phyloP scores from a whole-genome alignment of 2,329 filamentous ascomycete species.

The Colletotrichum costaricense region DNA sequence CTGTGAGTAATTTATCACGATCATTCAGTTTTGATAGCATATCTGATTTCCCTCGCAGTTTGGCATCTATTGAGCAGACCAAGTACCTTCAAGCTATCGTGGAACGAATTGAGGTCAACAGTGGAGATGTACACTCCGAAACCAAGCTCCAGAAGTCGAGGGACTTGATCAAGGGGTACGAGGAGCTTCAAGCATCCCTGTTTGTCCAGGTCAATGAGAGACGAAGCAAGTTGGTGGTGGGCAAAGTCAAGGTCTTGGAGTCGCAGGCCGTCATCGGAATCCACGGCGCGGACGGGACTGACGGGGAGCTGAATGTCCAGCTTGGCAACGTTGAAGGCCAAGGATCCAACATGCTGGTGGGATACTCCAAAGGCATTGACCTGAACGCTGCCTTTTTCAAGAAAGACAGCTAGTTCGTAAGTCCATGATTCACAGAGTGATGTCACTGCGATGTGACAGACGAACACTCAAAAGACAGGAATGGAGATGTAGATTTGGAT shows the following conservation, averaged over 20 bases:
- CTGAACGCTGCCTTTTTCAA: not conserved
- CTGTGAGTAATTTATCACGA: too few species aligned
- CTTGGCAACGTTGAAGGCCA: not conserved
- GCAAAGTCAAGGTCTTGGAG: not conserved
- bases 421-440: not conserved
- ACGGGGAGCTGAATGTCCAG: not conserved
- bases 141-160: not conserved
- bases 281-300: not conserved
- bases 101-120: not conserved
- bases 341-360: not conserved
- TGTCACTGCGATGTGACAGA: not conserved
- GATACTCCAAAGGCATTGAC: not conserved
- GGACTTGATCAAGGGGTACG: not conserved
- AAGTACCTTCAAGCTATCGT: not conserved
- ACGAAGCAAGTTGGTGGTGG: not conserved
- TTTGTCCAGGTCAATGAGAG: not conserved
- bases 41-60: not conserved
- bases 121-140: not conserved
- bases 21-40: too few species aligned
- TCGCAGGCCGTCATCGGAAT: not conserved
- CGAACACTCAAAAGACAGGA: not conserved
- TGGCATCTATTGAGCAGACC: not conserved
- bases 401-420: not conserved
- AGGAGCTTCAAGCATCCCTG: not conserved
- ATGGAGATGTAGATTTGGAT: too few species aligned